Conservation (phyloP, 1,284 basidiomycete genomes). For the Ganoderma meredithae region DNA sequence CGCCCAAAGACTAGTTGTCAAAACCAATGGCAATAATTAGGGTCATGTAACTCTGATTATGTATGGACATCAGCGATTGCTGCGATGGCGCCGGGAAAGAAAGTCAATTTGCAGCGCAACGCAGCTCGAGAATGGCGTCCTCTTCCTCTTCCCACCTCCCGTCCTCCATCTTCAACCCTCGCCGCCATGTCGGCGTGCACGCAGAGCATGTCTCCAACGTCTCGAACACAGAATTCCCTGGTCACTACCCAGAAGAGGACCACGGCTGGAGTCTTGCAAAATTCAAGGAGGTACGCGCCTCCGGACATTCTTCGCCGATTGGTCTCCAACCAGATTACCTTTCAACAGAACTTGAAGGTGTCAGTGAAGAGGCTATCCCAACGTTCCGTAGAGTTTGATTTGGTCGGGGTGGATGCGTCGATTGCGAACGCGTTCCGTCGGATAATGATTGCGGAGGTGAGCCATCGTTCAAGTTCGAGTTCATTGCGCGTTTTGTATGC, state of each 20-base stretch:
- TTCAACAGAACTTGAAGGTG: slow-evolving; percentile 71
- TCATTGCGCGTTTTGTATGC: background rate
- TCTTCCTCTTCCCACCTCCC: slow-evolving; percentile 38
- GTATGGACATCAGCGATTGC: background rate
- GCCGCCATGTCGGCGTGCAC: slow-evolving; percentile 62
- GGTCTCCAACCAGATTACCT: slow-evolving; percentile 9
- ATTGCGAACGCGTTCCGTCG: slow-evolving; percentile 95
- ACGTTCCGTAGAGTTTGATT: slow-evolving; percentile 91
- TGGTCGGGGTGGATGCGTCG: slow-evolving; percentile 95
- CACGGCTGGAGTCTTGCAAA: slow-evolving; percentile 81
- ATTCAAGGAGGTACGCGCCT: slow-evolving; percentile 75
- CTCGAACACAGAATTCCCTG: slow-evolving; percentile 87
- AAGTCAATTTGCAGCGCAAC: slow-evolving; percentile 29
- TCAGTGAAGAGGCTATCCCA: slow-evolving; percentile 82
- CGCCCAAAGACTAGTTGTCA: background rate
- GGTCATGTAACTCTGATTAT: background rate
- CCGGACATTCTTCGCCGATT: background rate
- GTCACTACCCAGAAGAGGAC: slow-evolving; percentile 85
- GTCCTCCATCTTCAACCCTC: slow-evolving; percentile 42
- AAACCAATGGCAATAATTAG: too few species aligned
- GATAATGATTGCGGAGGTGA: slow-evolving; percentile 93
- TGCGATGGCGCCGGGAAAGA: slow-evolving; percentile 12
- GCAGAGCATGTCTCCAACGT: slow-evolving; percentile 85
- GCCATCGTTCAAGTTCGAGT: slow-evolving; percentile 29
- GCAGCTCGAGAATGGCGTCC: slow-evolving; percentile 37